Percentiles rank a stretch among this genome's conserved stretches.
Conservation (phyloP, 257 asterid genomes). For the Solanum medicagineum region DNA sequence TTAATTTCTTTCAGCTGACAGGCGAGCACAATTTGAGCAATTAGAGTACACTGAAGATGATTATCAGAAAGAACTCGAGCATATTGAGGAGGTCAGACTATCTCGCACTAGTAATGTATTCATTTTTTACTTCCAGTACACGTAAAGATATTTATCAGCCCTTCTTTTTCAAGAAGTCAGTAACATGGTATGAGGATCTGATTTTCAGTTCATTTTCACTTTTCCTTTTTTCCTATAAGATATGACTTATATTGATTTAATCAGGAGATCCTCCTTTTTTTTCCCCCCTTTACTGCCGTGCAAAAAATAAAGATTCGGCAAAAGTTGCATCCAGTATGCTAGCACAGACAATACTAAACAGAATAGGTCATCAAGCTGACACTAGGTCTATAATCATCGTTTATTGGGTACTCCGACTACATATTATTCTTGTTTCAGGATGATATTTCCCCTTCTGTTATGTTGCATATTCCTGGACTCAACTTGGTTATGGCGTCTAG, state of each 20-base stretch:
- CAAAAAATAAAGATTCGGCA: not conserved
- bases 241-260: not conserved
- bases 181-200: not conserved
- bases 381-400: not conserved
- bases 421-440: not conserved
- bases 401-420: not conserved
- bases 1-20: slow-evolving; percentile 67
- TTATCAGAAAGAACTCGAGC: slow-evolving; percentile 95
- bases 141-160: not conserved
- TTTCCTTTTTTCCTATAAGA: not conserved
- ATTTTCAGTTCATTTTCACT: not conserved
- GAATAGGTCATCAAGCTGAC: not conserved
- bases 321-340: not conserved
- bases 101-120: not conserved
- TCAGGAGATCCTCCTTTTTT: not conserved
- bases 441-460: not conserved
- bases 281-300: not conserved
- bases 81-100: slow-evolving; percentile 70
- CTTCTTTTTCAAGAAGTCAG: not conserved
- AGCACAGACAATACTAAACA: not conserved
- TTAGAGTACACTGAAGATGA: slow-evolving; percentile 95
- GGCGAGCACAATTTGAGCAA: slow-evolving; percentile 93
- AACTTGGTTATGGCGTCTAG: not conserved
- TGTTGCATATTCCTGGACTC: not conserved
- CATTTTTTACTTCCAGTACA: not conserved